Conservation (phyloP, 106 monocot species). For the Dendrobium catenatum region DNA sequence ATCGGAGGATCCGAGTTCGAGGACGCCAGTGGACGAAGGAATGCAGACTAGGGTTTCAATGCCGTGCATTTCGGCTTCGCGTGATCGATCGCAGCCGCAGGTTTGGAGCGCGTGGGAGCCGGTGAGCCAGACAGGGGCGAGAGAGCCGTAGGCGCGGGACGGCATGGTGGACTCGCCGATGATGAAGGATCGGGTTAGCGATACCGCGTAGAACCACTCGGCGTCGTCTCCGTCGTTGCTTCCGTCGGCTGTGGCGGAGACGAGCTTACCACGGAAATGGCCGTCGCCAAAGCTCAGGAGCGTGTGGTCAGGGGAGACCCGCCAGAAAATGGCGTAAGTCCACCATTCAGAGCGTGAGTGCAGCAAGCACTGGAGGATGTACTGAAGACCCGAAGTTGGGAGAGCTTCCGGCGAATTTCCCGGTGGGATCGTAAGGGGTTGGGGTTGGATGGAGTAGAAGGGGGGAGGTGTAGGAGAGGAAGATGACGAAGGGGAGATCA, state of each 20-base stretch:
- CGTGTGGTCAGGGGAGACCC: constrained; percentile 5
- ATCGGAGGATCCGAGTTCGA: constrained; percentile 35
- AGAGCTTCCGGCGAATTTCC: background rate
- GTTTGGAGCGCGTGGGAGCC: constrained; percentile 20
- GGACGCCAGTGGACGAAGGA: constrained; percentile 19
- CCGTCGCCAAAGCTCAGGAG: constrained; percentile 45
- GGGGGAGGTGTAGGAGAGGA: constrained; percentile 6
- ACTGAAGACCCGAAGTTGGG: constrained; percentile 13
- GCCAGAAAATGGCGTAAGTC: constrained; percentile 63
- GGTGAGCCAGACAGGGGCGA: constrained; percentile 24
- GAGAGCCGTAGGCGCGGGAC: constrained; percentile 16
- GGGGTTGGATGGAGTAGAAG: background rate
- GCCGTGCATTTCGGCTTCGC: constrained; percentile 29
- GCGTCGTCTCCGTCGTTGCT: constrained; percentile 10
- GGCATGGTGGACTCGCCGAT: constrained; percentile 11
- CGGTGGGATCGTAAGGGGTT: too few relatives aligned
- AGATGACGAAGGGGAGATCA: constrained; percentile 24
- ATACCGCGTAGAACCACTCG: constrained; percentile 63
- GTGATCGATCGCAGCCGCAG: constrained; percentile 23
- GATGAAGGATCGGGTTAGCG: constrained; percentile 27
- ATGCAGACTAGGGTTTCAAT: constrained; percentile 30
- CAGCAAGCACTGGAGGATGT: constrained; percentile 28
- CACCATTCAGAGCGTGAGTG: constrained; percentile 39
- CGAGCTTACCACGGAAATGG: constrained; percentile 26
- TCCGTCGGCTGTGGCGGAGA: too few relatives aligned